Evolutionary conservation across 2,329 filamentous ascomycete genomes (phyloP).

Genomic region (Colletotrichum orbiculare): DNA sequence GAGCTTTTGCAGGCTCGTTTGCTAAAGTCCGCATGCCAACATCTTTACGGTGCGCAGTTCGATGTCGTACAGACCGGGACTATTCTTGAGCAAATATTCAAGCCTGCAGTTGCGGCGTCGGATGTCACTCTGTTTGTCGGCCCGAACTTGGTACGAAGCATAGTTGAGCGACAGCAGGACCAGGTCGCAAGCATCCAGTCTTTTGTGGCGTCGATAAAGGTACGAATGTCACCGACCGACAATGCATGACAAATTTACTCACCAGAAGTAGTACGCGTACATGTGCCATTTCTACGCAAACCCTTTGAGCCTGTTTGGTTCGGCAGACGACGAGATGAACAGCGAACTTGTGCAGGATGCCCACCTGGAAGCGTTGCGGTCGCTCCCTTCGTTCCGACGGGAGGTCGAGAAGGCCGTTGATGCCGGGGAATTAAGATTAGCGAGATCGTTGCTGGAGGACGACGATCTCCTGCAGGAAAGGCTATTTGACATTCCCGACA

Average conservation of each 20-base stretch:
- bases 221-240: slow-evolving; percentile 45
- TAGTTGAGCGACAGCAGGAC: slow-evolving; percentile 79
- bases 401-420: slow-evolving; percentile 61
- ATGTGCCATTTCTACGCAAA: slow-evolving; percentile 91
- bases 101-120: slow-evolving; percentile 68
- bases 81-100: slow-evolving; percentile 79
- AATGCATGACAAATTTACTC: slow-evolving; percentile 11
- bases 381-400: slow-evolving; percentile 74
- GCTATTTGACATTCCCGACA: slow-evolving; percentile 47
- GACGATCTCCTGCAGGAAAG: slow-evolving; percentile 64
- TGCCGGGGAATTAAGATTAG: slow-evolving; percentile 52
- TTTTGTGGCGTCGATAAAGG: slow-evolving; percentile 77
- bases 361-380: slow-evolving; percentile 75
- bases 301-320: slow-evolving; percentile 72
- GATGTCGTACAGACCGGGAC: slow-evolving; percentile 79
- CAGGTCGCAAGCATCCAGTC: slow-evolving; percentile 81
- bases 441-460: slow-evolving; percentile 68
- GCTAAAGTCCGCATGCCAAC: slow-evolving; percentile 73
- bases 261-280: slow-evolving; percentile 73
- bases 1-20: slow-evolving; percentile 82
- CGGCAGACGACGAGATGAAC: slow-evolving; percentile 39
- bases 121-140: slow-evolving; percentile 72
- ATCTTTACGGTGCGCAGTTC: slow-evolving; percentile 77
- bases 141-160: slow-evolving; percentile 67
- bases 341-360: slow-evolving; percentile 61